Evolutionary conservation across 805 yeast species (phyloP).

Genomic region (Suhomyces prunicola): DNA sequence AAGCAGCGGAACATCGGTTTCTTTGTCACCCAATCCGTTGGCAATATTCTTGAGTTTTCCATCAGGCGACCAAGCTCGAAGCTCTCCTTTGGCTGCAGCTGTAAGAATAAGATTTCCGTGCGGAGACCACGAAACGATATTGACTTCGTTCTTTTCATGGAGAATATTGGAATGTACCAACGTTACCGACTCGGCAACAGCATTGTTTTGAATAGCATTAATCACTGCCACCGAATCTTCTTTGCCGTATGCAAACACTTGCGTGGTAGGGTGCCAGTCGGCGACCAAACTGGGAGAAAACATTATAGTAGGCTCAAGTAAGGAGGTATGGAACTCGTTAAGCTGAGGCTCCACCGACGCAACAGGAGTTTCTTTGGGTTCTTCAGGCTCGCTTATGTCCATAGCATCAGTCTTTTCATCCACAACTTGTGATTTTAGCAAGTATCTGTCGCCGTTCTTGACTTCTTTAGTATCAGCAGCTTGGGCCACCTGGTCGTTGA

Average conservation of each 20-base stretch:
- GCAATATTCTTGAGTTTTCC: conserved; percentile 58
- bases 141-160: conserved; percentile 22
- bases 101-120: conserved; percentile 61
- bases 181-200: conserved; percentile 28
- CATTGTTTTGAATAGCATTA: conserved; percentile 27
- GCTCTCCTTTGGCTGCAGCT: conserved; percentile 66
- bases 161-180: conserved; percentile 27
- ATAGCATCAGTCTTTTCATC: not conserved
- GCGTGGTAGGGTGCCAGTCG: conserved; percentile 55
- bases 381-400: not conserved
- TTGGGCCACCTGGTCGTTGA: conserved; percentile 36
- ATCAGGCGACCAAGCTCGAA: conserved; percentile 73
- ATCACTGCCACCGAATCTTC: conserved; percentile 47
- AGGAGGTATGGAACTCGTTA: conserved; percentile 20
- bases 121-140: conserved; percentile 59
- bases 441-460: conserved; percentile 13
- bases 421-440: not conserved
- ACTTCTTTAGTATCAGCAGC: not conserved
- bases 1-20: conserved; percentile 24
- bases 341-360: not conserved
- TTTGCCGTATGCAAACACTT: conserved; percentile 55
- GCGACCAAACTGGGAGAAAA: conserved; percentile 46
- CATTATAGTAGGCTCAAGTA: conserved; percentile 34
- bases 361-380: not conserved
- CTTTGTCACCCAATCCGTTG: conserved; percentile 12